These are phyloP conservation scores for Pleurotus platypus DNA, from an alignment of 768 basidiomycete genomes.

Conservation along the genomic window DNA sequence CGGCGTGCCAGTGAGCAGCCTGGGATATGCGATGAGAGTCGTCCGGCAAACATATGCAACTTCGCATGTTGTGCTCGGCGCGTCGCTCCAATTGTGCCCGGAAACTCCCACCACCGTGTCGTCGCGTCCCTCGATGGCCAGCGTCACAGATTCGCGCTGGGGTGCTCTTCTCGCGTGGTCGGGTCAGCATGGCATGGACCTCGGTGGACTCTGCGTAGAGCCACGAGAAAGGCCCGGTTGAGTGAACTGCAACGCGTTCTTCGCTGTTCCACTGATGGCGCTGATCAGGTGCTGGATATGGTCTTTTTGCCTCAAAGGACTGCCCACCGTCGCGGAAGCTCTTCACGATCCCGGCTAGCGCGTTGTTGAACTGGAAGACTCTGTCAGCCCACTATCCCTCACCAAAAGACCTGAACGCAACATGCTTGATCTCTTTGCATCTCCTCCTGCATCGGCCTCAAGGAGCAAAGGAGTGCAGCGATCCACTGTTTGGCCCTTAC, in stretches of 20 bases:
- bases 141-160: constrained; percentile 36
- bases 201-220: constrained; percentile 44
- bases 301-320: constrained; percentile 49
- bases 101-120: background rate
- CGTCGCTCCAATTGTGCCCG: constrained; percentile 14
- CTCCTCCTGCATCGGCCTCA: constrained; percentile 63
- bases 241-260: constrained; percentile 14
- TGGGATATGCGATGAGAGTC: constrained; percentile 4
- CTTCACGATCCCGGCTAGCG: constrained; percentile 66
- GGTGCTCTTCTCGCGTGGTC: constrained; percentile 51
- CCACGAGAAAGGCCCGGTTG: constrained; percentile 50
- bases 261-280: background rate
- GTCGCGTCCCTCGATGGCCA: constrained; percentile 4
- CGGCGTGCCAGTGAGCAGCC: background rate
- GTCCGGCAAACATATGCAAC: background rate
- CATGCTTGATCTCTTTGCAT: constrained; percentile 80
- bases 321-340: constrained; percentile 45
- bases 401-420: constrained; percentile 44
- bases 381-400: constrained; percentile 57
- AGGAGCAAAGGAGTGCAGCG: constrained; percentile 36
- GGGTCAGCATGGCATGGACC: constrained; percentile 41
- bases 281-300: constrained; percentile 59
- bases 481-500: constrained; percentile 69
- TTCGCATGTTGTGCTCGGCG: constrained; percentile 6
- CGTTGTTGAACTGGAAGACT: constrained; percentile 72